Percentiles rank a stretch among this genome's conserved stretches.
phyloP scores from a whole-genome alignment of 495 filamentous ascomycete species.

The Aspergillus taichungensis region DNA sequence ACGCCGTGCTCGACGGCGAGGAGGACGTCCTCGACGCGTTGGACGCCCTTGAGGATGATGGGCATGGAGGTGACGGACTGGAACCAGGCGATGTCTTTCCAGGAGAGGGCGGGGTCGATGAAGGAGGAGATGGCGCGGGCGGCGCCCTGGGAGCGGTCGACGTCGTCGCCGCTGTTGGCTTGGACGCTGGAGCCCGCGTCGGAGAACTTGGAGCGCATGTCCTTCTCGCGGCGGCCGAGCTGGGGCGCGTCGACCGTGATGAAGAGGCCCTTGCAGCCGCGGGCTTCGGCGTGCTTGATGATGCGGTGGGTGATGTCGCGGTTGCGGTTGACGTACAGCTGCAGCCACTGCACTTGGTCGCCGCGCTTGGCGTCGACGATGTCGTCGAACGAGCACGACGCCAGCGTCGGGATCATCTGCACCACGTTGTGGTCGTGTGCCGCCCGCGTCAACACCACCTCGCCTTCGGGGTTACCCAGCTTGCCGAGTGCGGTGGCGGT shows the following conservation, averaged over 20 bases:
- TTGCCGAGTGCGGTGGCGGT: conserved; percentile 90
- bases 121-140: conserved; percentile 89
- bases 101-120: conserved; percentile 84
- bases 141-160: conserved; percentile 84
- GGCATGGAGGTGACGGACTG: conserved; percentile 88
- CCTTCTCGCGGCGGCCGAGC: conserved; percentile 87
- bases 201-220: conserved; percentile 88
- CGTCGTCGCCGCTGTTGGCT: conserved; percentile 44
- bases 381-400: conserved; percentile 95
- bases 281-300: conserved; percentile 79
- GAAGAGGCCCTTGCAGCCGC: conserved; percentile 93
- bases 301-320: conserved; percentile 84
- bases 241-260: conserved; percentile 98
- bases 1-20: conserved; percentile 74
- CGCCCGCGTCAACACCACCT: conserved; percentile 79
- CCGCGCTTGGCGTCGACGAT: conserved; percentile 76
- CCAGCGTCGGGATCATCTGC: conserved; percentile 98
- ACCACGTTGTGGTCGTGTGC: conserved; percentile 79
- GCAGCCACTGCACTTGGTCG: conserved; percentile 90
- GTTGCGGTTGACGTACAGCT: conserved; percentile 98
- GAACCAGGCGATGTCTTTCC: conserved; percentile 97
- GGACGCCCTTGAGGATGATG: conserved; percentile 92
- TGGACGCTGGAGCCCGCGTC: conserved; percentile 84
- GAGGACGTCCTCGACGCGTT: conserved; percentile 90
- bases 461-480: conserved; percentile 79